A percentile compares a stretch with the other conserved stretches of the same genome.
Conservation (phyloP, 179 eudicot genomes). For the Monotropa hypopitys region DNA sequence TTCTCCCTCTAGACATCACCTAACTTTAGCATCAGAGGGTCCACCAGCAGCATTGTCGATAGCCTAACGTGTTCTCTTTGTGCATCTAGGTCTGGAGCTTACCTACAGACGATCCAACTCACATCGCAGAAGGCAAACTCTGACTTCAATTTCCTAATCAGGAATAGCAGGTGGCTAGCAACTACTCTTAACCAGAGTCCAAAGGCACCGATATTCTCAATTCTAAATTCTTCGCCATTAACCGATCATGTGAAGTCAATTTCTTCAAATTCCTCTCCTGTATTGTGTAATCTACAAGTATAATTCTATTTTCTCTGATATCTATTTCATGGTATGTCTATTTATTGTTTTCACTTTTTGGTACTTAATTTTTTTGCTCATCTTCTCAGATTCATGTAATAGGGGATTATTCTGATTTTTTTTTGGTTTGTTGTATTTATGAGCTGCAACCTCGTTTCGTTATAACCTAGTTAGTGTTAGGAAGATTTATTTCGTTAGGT, state of each 20-base stretch:
- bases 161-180: background rate
- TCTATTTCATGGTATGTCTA: background rate
- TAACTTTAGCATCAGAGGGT: too few relatives aligned
- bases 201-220: background rate
- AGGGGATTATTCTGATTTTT: background rate
- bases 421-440: background rate
- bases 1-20: too few relatives aligned
- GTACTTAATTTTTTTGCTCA: background rate
- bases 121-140: too few relatives aligned
- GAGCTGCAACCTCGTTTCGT: background rate
- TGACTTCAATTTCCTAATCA: background rate
- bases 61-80: too few relatives aligned
- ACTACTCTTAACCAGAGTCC: background rate
- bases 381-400: background rate
- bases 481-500: background rate
- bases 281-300: background rate
- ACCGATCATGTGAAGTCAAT: background rate
- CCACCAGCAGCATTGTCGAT: too few relatives aligned
- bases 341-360: background rate
- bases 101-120: too few relatives aligned
- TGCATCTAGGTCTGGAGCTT: too few relatives aligned
- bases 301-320: background rate
- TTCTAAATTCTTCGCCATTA: background rate
- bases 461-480: background rate
- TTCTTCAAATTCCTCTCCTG: background rate